Evolutionary conservation across 2,329 filamentous ascomycete genomes (phyloP).

Genomic region (Camillea tinctor): DNA sequence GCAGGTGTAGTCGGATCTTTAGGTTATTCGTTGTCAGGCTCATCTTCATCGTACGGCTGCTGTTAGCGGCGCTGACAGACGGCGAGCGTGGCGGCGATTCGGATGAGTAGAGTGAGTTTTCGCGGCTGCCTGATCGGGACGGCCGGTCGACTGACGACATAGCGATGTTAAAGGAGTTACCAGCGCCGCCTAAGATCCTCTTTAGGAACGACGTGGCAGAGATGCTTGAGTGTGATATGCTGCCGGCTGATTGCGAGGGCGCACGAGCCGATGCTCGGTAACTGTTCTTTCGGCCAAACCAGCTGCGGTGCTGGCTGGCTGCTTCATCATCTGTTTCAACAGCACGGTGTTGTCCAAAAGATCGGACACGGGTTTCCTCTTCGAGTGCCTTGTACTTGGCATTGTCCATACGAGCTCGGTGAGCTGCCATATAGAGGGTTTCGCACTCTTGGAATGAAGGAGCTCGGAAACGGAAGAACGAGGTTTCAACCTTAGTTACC

Average conservation of each 20-base stretch:
- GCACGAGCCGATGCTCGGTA: conserved; percentile 63
- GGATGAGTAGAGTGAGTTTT: conserved; percentile 62
- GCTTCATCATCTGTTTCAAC: conserved; percentile 47
- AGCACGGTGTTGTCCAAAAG: conserved; percentile 60
- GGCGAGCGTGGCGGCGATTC: conserved; percentile 55
- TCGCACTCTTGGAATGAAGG: conserved; percentile 75
- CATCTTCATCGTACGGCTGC: conserved; percentile 44
- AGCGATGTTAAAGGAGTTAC: conserved; percentile 75
- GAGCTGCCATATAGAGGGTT: conserved; percentile 80
- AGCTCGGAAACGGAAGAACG: conserved; percentile 88
- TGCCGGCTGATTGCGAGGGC: conserved; percentile 67
- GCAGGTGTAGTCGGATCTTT: conserved; percentile 81
- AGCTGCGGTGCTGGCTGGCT: conserved; percentile 50
- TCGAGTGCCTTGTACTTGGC: conserved; percentile 75
- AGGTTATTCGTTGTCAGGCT: conserved; percentile 73
- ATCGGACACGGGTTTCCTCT: conserved; percentile 68
- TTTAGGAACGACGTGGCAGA: conserved; percentile 77
- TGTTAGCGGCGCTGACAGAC: conserved; percentile 54
- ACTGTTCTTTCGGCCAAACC: conserved; percentile 64
- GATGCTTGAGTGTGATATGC: conserved; percentile 59
- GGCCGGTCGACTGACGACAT: conserved; percentile 69
- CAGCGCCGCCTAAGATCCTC: conserved; percentile 69
- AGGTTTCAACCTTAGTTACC: conserved; percentile 62
- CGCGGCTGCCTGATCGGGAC: conserved; percentile 51
- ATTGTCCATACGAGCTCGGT: conserved; percentile 87